Conservation (phyloP, 441 rosid species). For the Croton laevigatus region DNA sequence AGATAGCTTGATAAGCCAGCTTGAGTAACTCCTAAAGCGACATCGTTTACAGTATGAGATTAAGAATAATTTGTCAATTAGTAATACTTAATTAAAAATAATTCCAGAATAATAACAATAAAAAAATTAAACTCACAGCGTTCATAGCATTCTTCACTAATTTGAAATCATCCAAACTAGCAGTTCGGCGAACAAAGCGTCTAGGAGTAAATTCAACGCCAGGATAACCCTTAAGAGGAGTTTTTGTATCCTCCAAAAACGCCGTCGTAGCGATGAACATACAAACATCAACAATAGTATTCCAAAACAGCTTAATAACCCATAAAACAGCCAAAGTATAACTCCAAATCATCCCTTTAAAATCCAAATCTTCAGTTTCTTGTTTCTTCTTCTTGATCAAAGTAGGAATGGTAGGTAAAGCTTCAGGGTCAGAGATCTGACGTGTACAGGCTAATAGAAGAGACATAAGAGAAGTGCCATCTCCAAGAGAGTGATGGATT, state of each 20-base stretch:
- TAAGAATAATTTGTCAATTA: neutral
- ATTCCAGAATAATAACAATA: neutral
- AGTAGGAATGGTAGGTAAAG: neutral
- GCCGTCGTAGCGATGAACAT: slow-evolving; percentile 17
- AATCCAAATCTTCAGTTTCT: neutral
- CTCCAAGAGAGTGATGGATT: slow-evolving; percentile 48
- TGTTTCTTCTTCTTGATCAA: neutral
- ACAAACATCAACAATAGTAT: slow-evolving; percentile 18
- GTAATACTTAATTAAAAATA: too few relatives aligned
- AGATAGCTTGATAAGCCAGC: slow-evolving; percentile 45
- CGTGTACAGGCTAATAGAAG: slow-evolving; percentile 31
- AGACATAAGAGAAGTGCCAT: slow-evolving; percentile 42
- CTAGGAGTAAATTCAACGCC: slow-evolving; percentile 35
- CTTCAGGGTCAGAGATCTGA: slow-evolving; percentile 19
- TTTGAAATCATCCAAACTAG: slow-evolving; percentile 42
- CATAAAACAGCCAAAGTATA: neutral
- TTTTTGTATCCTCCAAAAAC: slow-evolving; percentile 35
- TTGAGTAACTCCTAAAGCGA: slow-evolving; percentile 42
- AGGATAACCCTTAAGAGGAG: slow-evolving; percentile 30
- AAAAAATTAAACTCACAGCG: slow-evolving; percentile 28
- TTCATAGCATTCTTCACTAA: slow-evolving; percentile 40
- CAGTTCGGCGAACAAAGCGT: slow-evolving; percentile 30
- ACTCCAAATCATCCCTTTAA: neutral
- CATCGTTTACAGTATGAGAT: slow-evolving; percentile 45
- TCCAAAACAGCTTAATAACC: slow-evolving; percentile 10